A percentile compares a stretch with the other conserved stretches of the same genome.
phyloP scores from a whole-genome alignment of 2,329 filamentous ascomycete species.

The Diaporthe citrichinensis region DNA sequence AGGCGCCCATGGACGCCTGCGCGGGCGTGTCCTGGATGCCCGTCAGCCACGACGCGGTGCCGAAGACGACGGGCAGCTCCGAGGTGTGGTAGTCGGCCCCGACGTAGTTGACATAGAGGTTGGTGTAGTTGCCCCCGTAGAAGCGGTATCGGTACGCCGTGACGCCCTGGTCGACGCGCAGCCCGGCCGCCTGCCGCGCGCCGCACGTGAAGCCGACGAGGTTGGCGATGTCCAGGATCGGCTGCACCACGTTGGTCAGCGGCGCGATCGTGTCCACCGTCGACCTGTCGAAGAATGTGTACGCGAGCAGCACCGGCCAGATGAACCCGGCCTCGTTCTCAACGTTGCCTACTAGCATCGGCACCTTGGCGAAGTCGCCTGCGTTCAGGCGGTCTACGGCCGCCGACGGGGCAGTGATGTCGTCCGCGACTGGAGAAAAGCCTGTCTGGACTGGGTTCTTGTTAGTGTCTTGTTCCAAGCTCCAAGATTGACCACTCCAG shows the following conservation, averaged over 20 bases:
- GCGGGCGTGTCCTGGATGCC: constrained; percentile 8
- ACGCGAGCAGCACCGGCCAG: constrained; percentile 13
- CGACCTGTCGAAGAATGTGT: constrained; percentile 20
- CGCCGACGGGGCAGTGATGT: background rate
- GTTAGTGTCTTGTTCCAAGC: background rate
- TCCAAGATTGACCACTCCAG: background rate
- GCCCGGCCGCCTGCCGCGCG: constrained; percentile 18
- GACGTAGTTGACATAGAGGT: constrained; percentile 4
- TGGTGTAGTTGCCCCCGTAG: constrained; percentile 21
- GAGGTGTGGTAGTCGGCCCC: constrained; percentile 23
- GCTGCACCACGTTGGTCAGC: constrained; percentile 7
- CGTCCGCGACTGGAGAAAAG: background rate
- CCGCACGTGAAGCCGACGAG: constrained; percentile 31
- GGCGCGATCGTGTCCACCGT: constrained; percentile 14
- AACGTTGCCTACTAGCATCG: constrained; percentile 19
- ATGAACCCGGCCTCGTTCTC: constrained; percentile 19
- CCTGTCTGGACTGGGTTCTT: background rate
- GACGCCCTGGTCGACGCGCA: constrained; percentile 22
- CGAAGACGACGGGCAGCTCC: constrained; percentile 27
- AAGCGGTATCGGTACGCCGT: constrained; percentile 28
- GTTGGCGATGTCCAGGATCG: constrained; percentile 19
- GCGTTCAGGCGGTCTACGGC: constrained; percentile 14
- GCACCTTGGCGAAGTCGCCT: constrained; percentile 18
- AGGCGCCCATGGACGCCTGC: constrained; percentile 4
- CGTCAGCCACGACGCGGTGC: constrained; percentile 26